Conservation (phyloP, 2,329 filamentous ascomycete genomes). For the Fusarium sp. region DNA sequence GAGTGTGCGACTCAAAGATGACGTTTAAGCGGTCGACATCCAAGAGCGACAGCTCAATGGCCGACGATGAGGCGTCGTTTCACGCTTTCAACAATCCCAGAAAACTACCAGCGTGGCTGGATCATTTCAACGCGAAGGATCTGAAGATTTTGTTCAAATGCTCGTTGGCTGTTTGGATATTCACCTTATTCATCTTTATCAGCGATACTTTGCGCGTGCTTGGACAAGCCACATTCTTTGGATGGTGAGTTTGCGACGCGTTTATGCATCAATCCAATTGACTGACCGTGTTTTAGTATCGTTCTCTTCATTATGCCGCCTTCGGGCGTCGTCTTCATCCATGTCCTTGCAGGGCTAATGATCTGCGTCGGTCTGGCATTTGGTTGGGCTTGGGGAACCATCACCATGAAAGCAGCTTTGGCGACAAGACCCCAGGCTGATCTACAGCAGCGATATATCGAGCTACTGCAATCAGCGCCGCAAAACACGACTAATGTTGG, state of each 20-base stretch:
- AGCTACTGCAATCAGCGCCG: slow-evolving; percentile 21
- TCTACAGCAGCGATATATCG: slow-evolving; percentile 12
- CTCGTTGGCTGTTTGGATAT: slow-evolving; percentile 36
- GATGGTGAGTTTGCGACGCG: slow-evolving; percentile 3
- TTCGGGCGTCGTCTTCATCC: slow-evolving; percentile 38
- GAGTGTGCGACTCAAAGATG: background rate
- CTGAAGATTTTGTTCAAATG: slow-evolving; percentile 41
- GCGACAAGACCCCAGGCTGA: slow-evolving; percentile 32
- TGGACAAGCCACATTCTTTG: slow-evolving; percentile 25
- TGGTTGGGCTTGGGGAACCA: slow-evolving; percentile 35
- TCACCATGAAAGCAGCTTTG: slow-evolving; percentile 36
- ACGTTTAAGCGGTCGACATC: background rate
- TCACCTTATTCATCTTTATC: slow-evolving; percentile 37
- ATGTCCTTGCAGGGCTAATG: slow-evolving; percentile 27
- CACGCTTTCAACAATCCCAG: slow-evolving; percentile 8
- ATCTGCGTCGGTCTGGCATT: slow-evolving; percentile 25
- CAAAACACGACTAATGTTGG: slow-evolving; percentile 33
- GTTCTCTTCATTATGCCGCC: slow-evolving; percentile 38
- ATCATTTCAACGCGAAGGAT: slow-evolving; percentile 39
- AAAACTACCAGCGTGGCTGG: slow-evolving; percentile 32
- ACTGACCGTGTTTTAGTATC: slow-evolving; percentile 19
- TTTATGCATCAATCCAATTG: accelerated
- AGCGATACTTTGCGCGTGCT: slow-evolving; percentile 28
- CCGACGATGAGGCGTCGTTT: slow-evolving; percentile 9
- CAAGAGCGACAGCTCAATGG: background rate